Percentiles rank a stretch among this genome's conserved stretches.
Evolutionary conservation across 1,139 yeast species (phyloP).

Genomic region (Zygosaccharomyces pseudobailii): DNA sequence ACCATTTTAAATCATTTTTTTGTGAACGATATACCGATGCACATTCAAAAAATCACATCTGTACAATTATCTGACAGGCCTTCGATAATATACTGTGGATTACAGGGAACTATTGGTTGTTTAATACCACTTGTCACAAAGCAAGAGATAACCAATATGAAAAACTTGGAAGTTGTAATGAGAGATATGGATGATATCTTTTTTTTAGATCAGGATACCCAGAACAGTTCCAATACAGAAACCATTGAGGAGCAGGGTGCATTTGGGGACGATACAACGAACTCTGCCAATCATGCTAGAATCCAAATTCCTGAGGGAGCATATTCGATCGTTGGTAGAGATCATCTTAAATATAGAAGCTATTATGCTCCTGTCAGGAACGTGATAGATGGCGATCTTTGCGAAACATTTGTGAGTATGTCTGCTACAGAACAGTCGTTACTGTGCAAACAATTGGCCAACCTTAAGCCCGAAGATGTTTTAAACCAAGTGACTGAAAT

Average conservation of each 20-base stretch:
- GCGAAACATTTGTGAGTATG: constrained; percentile 42
- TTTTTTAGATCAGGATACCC: constrained; percentile 14
- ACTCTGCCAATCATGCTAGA: constrained; percentile 15
- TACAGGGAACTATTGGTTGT: constrained; percentile 78
- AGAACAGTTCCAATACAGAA: constrained; percentile 1
- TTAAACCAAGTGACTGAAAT: constrained; percentile 21
- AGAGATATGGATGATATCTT: constrained; percentile 34
- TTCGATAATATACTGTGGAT: constrained; percentile 62
- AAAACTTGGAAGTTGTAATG: constrained; percentile 49
- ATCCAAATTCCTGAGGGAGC: constrained; percentile 30
- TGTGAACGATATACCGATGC: constrained; percentile 66
- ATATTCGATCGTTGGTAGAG: constrained; percentile 54
- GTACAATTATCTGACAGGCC: constrained; percentile 48
- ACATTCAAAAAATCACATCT: constrained; percentile 40
- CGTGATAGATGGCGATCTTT: constrained; percentile 82
- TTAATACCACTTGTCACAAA: constrained; percentile 62
- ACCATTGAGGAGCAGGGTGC: constrained; percentile 4
- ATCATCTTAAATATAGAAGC: constrained; percentile 64
- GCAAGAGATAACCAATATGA: constrained; percentile 59
- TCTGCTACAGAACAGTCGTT: constrained; percentile 20
- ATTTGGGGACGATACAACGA: constrained; percentile 3
- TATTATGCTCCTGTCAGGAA: constrained; percentile 73
- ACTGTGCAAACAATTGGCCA: constrained; percentile 16
- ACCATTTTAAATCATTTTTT: constrained; percentile 55
- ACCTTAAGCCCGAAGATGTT: constrained; percentile 12